phyloP scores from a whole-genome alignment of 2,329 filamentous ascomycete genomes.

The Scolecobasidium constrictum region DNA sequence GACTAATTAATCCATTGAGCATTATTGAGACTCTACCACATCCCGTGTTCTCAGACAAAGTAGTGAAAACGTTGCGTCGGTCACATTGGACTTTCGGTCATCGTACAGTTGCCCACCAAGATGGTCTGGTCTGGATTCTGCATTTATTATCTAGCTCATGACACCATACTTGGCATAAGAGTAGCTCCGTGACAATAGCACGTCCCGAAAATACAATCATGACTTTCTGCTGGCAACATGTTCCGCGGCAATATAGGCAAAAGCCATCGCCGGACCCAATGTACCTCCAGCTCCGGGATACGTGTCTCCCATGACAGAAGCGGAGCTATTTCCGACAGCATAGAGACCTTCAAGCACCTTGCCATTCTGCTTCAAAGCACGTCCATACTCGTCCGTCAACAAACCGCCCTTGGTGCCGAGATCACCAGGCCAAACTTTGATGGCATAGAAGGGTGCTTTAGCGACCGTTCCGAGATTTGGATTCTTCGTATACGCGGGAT shows the following conservation, averaged over 20 bases:
- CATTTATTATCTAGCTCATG: too few species aligned
- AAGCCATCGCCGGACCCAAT: conserved; percentile 26
- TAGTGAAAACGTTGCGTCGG: too few species aligned
- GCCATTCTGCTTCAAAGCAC: conserved; percentile 16
- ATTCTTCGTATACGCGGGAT: conserved; percentile 19
- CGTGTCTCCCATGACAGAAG: conserved; percentile 23
- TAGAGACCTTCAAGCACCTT: conserved; percentile 22
- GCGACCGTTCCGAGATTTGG: conserved; percentile 21
- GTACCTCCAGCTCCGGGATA: conserved; percentile 26
- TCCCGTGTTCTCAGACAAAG: too few species aligned
- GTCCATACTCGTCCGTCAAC: conserved; percentile 21
- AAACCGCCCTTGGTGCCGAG: conserved; percentile 29
- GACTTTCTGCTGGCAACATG: neutral
- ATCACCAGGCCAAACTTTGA: conserved; percentile 26
- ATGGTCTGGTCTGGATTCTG: too few species aligned
- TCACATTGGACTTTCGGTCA: too few species aligned
- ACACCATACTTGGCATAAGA: too few species aligned
- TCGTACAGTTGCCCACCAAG: too few species aligned
- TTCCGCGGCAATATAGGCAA: conserved; percentile 18
- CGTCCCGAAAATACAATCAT: too few species aligned
- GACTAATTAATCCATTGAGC: too few species aligned
- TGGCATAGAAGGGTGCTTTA: conserved; percentile 22
- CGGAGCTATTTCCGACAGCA: conserved; percentile 23
- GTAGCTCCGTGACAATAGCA: too few species aligned
- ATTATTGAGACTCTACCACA: too few species aligned